These are phyloP conservation scores for Acidomyces sp. DNA, from an alignment of 495 filamentous ascomycete genomes.

Conservation along the genomic window DNA sequence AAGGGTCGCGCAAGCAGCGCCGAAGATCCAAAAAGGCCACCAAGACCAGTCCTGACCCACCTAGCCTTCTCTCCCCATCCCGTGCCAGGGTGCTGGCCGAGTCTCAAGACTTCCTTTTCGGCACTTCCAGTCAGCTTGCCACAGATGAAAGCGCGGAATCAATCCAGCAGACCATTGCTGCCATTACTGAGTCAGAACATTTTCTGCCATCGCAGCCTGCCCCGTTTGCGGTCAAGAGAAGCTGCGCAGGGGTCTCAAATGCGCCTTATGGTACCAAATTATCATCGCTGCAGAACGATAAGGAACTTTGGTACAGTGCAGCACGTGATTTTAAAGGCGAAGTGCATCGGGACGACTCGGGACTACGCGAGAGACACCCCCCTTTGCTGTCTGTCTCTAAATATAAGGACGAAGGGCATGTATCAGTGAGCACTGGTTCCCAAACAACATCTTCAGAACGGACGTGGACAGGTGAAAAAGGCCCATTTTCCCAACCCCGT, in stretches of 20 bases:
- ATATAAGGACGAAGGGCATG: background rate
- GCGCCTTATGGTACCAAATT: conserved; percentile 17
- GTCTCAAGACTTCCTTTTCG: conserved; percentile 75
- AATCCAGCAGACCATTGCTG: conserved; percentile 54
- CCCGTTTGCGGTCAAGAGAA: conserved; percentile 6
- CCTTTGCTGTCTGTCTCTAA: too few species aligned
- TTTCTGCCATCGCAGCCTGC: conserved; percentile 2
- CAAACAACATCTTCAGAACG: too few species aligned
- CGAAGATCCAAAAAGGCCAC: conserved; percentile 20
- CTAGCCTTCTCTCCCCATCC: conserved; percentile 48
- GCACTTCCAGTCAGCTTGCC: conserved; percentile 81
- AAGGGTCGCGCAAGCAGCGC: too few species aligned
- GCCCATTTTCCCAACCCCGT: too few species aligned
- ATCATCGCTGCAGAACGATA: conserved; percentile 10
- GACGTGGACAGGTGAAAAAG: too few species aligned
- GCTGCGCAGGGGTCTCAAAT: conserved; percentile 15
- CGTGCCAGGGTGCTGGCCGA: conserved; percentile 55
- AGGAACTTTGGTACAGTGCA: conserved; percentile 19
- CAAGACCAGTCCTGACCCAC: too few species aligned
- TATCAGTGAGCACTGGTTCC: conserved; percentile 3
- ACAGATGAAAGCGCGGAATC: conserved; percentile 58
- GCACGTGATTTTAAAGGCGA: conserved; percentile 19
- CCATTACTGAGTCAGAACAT: conserved; percentile 47
- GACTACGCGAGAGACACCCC: too few species aligned
- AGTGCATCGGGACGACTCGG: conserved; percentile 5